Base-by-base conservation (phyloP, 2,329 filamentous ascomycete genomes). In the Fusarium sarcochroum region DNA sequence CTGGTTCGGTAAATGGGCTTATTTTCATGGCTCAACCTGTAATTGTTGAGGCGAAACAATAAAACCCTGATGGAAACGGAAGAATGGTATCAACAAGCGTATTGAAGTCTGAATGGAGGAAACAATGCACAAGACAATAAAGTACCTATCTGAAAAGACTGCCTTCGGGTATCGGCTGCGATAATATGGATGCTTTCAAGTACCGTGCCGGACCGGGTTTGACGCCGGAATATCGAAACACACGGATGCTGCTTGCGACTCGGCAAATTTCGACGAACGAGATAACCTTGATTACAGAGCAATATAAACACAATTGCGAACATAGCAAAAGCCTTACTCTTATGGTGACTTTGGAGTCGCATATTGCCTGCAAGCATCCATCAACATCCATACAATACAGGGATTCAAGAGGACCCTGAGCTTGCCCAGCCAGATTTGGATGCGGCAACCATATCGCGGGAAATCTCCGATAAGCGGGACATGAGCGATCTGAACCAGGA, bases 381-480 rank as follows among this genome's bases (percentile, higher is more conserved):
- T 45, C 9, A 41, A 21, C 14, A 45, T 42, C 34, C 25, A 34
- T 64, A 64, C 15, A 9, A 23, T 41, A 41, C 59, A 64, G 46
- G 59, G 61, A 47, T 64, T 42, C 25, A 37, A 17, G 41, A 52
- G 52, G 41, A 64, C 61, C 59, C 59, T 64, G 61, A 64, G 45
- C 52, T 47, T 56, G 40, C 35, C 51, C 59, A 56, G 63, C 63
- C 54, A 30, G 60, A 62, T 58, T 58, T 34, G 35, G 48, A 45
- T 34, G 35, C 30, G 35, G 55, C 47, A 56, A 32, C 48, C 51
- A 30, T 58, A 42, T 52, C 54, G 47, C 40, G 72, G 70, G 58
- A 73, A 73, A 73, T 73, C 67, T 63, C 71, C 71, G 71, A 73
- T 73, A 72, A 73, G 71, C 64, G 70, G 70, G 58, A 58, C 37